phyloP scores from a whole-genome alignment of 441 rosid species.

The Cnidoscolus chayamansa region DNA sequence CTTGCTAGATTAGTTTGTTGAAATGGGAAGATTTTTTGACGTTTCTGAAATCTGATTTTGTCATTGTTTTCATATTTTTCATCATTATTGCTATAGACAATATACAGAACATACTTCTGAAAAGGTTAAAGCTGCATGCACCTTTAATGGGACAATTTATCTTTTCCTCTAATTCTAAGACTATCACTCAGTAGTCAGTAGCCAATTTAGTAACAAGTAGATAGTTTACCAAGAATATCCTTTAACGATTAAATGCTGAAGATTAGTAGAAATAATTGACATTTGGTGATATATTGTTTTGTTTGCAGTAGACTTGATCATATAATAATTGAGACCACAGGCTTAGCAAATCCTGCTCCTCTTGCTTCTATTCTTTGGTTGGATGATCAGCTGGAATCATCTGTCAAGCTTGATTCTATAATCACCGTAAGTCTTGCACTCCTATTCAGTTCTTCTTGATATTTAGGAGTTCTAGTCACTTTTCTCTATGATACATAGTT shows the following conservation, averaged over 20 bases:
- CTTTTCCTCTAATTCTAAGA: too few relatives aligned
- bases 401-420: slow-evolving; percentile 87
- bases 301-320: slow-evolving; percentile 67
- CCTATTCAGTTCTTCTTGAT: neutral
- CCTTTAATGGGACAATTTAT: too few relatives aligned
- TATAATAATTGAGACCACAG: slow-evolving; percentile 88
- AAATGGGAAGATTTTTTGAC: too few relatives aligned
- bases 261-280: neutral
- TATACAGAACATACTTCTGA: too few relatives aligned
- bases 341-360: slow-evolving; percentile 96
- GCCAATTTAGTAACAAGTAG: neutral
- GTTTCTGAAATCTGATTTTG: too few relatives aligned
- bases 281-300: slow-evolving; percentile 11
- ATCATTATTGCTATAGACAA: neutral
- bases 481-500: neutral
- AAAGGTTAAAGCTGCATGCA: neutral
- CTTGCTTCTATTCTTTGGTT: slow-evolving; percentile 92
- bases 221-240: neutral
- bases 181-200: neutral
- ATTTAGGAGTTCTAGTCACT: neutral
- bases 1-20: too few relatives aligned
- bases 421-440: slow-evolving; percentile 52
- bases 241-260: neutral
- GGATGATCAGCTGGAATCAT: slow-evolving; percentile 88
- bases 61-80: neutral